Conservation (phyloP, 2,329 filamentous ascomycete species). For the Pseudocercospora crystallina region DNA sequence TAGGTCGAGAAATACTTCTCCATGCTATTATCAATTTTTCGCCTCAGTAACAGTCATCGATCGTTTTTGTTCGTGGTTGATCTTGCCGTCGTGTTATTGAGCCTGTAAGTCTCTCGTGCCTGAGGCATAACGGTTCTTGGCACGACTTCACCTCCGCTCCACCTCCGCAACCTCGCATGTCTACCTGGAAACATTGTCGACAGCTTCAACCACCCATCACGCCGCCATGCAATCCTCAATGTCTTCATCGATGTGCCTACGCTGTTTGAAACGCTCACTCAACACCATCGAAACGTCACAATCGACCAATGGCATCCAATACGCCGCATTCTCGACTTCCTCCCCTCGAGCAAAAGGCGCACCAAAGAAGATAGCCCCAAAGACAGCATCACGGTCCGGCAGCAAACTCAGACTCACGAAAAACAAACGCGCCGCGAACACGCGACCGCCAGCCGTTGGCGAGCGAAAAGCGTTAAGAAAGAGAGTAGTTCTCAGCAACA, state of each 20-base stretch:
- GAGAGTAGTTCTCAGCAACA: constrained; percentile 88
- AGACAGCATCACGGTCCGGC: constrained; percentile 23
- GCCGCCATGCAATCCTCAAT: constrained; percentile 16
- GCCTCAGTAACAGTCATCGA: no score
- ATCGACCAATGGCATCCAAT: constrained; percentile 8
- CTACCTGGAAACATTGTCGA: no score
- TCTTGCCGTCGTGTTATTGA: no score
- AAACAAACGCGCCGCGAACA: constrained; percentile 28
- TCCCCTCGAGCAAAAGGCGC: constrained; percentile 27
- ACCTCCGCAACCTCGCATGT: no score
- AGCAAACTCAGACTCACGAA: constrained; percentile 32
- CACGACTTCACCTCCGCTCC: no score
- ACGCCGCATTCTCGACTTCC: constrained; percentile 37
- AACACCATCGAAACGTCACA: constrained; percentile 11
- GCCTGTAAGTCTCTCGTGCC: no score
- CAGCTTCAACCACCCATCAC: no score
- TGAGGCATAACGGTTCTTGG: no score
- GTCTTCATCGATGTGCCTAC: constrained; percentile 29
- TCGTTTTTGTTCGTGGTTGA: no score
- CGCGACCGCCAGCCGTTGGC: constrained; percentile 52
- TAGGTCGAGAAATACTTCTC: no score
- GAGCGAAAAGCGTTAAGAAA: constrained; percentile 87
- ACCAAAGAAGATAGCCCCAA: constrained; percentile 29
- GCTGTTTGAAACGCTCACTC: constrained; percentile 28
- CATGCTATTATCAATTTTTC: no score